Evolutionary conservation across 208 protist species (phyloP).

Genomic region (Leishmania lainsoni): DNA sequence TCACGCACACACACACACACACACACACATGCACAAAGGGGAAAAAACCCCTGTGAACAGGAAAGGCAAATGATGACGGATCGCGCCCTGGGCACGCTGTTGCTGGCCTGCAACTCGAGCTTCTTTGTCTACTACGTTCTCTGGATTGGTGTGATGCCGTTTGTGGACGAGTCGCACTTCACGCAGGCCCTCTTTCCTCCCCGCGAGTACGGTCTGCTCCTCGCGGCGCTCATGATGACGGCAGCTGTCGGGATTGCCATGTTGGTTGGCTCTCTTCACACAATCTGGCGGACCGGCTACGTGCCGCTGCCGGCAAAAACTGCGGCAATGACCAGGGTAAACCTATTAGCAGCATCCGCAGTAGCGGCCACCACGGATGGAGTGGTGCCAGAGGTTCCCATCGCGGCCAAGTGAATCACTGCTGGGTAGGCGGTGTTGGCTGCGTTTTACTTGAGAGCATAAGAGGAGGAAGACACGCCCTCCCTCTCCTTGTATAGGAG

Average conservation of each 20-base stretch:
- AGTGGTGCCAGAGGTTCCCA: neutral
- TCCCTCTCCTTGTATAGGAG: neutral
- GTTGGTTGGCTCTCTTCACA: conserved; percentile 62
- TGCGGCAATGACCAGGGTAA: neutral
- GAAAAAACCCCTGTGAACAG: too few relatives aligned
- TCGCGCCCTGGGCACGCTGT: conserved; percentile 59
- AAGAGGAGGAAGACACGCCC: neutral
- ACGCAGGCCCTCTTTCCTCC: conserved; percentile 75
- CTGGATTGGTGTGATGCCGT: conserved; percentile 85
- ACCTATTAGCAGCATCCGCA: neutral
- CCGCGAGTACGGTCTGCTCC: conserved; percentile 74
- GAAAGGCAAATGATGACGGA: conserved; percentile 61
- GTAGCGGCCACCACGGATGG: neutral
- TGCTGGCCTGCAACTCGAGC: conserved; percentile 48
- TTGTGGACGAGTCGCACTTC: conserved; percentile 81
- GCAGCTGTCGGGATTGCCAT: conserved; percentile 38
- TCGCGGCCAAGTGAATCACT: neutral
- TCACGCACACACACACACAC: neutral
- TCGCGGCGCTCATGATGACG: conserved; percentile 60
- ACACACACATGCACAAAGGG: neutral
- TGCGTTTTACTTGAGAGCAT: neutral
- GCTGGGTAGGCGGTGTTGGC: neutral
- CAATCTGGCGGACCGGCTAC: conserved; percentile 58
- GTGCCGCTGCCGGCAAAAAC: neutral
- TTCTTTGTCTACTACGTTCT: conserved; percentile 78